Evolutionary conservation across 179 eudicot species (phyloP), one percentile per base, ranked within the genome.

Genomic region (Silene vulgaris): DNA sequence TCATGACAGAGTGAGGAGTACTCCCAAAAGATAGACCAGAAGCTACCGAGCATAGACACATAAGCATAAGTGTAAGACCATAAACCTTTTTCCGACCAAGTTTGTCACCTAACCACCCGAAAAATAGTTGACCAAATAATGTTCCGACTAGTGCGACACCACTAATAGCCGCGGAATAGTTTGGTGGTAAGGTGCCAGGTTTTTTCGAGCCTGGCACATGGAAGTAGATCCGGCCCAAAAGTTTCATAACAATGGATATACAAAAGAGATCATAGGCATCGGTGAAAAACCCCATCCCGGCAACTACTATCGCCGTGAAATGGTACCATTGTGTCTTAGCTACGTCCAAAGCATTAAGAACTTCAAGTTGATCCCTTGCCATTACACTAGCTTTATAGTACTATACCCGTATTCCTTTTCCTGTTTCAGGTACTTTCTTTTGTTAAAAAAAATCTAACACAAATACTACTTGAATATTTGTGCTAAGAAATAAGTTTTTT

Each of bases 41-140:
- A 23, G 86, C 93, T 8, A 88, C 37, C 0, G 93, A 86, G n/a
- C 86, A 75, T 16, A 86, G 17, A 14, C 80, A 79, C 93, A 89
- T 89, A 64, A 89, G 84, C 87, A 86, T 79, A 23, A 89, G 86
- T 21, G 93, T 88, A 30, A 88, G 54, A 3, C 90, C 90, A 40
- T 88, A 88, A n/a, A 88, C 90, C 65, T 75, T 75, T 72, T 88
- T 89, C 4, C 93, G 80, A 59, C 90, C 93, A 63, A 89, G 32
- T 80, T 89, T 89, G 75, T 89, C 93, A 23, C 91, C 93, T n/a
- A 89, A 86, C 93, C 91, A 88, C 68, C 93, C 93, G 70, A 88
- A 88, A 76, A 88, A 88, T 30, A 88, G 87, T 77, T 88, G 91
- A 37, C 91, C 91, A 0, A 85, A 75, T 0, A 89, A 82, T 1